These are phyloP conservation scores for Eucalyptus tenuipes DNA, from an alignment of 345 rosid species.

Conservation along the genomic window DNA sequence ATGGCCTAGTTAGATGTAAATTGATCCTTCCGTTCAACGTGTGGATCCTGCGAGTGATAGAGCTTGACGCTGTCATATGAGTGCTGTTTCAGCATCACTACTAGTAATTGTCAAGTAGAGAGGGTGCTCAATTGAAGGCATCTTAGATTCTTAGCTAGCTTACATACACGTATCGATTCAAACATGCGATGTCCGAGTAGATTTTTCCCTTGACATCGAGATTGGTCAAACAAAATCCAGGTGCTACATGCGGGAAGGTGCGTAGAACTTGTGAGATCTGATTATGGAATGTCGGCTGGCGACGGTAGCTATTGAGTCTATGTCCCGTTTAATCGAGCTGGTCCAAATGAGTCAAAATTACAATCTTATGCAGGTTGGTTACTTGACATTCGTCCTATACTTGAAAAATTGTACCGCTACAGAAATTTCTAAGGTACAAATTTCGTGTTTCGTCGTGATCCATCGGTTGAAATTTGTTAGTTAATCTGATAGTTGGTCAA, in stretches of 20 bases:
- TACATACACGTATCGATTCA: neutral
- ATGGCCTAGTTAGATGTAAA: neutral
- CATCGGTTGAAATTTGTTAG: neutral
- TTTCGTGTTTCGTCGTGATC: accelerated
- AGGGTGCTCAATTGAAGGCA: neutral
- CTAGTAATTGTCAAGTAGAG: neutral
- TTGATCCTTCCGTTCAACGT: neutral
- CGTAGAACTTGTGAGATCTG: neutral
- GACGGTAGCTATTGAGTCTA: neutral
- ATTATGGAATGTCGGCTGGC: neutral
- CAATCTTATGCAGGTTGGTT: neutral
- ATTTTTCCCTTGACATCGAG: neutral
- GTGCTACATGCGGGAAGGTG: neutral
- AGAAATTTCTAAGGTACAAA: neutral
- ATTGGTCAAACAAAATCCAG: neutral
- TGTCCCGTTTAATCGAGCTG: neutral
- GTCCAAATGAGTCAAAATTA: neutral
- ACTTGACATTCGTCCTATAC: neutral
- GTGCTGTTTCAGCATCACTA: neutral
- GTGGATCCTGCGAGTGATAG: neutral
- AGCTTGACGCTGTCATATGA: neutral
- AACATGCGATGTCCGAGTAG: neutral
- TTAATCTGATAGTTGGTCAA: accelerated
- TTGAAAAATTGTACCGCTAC: neutral
- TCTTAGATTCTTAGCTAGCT: neutral